Evolutionary conservation across 345 rosid species (phyloP).

Genomic region (Arabidopsis thaliana): TAIR10.1 NC_003070.9:1389501-1390000

Average conservation of each 20-base stretch:
- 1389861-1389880: constrained; percentile 3
- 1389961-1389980: constrained; percentile 15
- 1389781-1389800: constrained; percentile 1
- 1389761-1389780: constrained; percentile 12
- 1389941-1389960: constrained; percentile 1
- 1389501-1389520: neutral
- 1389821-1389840: constrained; percentile 17
- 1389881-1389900: neutral
- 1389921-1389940: neutral
- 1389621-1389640: constrained; percentile 89
- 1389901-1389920: neutral
- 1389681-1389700: constrained; percentile 97
- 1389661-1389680: constrained; percentile 81
- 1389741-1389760: constrained; percentile 7
- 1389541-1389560: constrained; percentile 10
- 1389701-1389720: constrained; percentile 58
- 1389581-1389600: constrained; percentile 92
- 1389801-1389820: constrained; percentile 10
- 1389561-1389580: constrained; percentile 44
- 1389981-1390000: constrained; percentile 79
- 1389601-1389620: constrained; percentile 84
- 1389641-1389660: constrained; percentile 82
- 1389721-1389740: constrained; percentile 1
- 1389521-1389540: neutral
- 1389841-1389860: constrained; percentile 12